phyloP scores from a whole-genome alignment of 148 eudicot genomes.

The Limonium bicolor region DNA sequence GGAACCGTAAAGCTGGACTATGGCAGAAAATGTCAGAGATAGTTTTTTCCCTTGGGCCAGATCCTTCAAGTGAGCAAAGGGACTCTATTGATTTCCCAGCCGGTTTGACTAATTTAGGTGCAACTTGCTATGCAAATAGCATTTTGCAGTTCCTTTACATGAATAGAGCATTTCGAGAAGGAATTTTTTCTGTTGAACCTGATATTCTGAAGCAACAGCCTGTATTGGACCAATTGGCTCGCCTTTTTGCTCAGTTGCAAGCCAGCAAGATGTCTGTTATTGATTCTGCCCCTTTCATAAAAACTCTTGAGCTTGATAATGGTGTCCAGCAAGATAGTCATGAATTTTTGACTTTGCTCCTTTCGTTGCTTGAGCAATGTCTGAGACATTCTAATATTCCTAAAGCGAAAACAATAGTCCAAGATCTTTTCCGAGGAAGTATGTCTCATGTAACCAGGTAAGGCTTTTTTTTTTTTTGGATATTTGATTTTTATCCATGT shows the following conservation, averaged over 20 bases:
- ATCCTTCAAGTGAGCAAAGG: constrained; percentile 66
- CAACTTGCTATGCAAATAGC: constrained; percentile 98
- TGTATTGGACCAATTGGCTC: constrained; percentile 73
- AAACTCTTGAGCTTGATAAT: constrained; percentile 89
- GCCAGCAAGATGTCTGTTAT: constrained; percentile 69
- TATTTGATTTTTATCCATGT: background rate
- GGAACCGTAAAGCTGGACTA: constrained; percentile 78
- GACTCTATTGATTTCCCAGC: constrained; percentile 49
- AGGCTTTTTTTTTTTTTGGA: constrained; percentile 8
- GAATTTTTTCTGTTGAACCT: constrained; percentile 73
- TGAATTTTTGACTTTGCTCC: constrained; percentile 85
- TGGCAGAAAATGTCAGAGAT: constrained; percentile 89
- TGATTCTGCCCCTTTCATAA: constrained; percentile 92
- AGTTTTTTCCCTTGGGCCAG: constrained; percentile 52
- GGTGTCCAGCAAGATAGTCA: constrained; percentile 97
- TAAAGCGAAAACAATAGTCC: constrained; percentile 63
- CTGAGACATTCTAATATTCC: constrained; percentile 48
- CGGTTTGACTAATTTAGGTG: constrained; percentile 91
- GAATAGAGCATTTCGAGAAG: constrained; percentile 74
- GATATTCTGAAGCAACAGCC: constrained; percentile 68
- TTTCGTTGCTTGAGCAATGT: constrained; percentile 85
- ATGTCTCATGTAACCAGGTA: constrained; percentile 96
- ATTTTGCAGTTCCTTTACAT: constrained; percentile 86
- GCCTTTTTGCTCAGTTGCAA: constrained; percentile 87
- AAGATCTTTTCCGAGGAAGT: constrained; percentile 87